phyloP scores from a whole-genome alignment of 1,139 yeast species.

The Saccharomycopsis hybrid region DNA sequence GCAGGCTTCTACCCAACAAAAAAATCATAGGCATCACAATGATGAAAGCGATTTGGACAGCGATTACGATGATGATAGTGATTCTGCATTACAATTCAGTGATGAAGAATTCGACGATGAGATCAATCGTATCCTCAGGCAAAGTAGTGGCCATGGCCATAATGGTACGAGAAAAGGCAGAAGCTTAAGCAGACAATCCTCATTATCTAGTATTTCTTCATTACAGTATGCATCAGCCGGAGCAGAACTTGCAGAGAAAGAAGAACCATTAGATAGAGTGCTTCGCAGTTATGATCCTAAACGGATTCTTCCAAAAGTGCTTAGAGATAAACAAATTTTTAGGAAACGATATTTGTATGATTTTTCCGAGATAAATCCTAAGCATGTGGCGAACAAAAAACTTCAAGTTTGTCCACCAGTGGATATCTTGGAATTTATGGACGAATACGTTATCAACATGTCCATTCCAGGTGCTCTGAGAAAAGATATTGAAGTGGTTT shows the following conservation, averaged over 20 bases:
- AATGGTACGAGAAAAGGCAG: too few species aligned
- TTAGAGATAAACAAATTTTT: background rate
- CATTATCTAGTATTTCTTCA: background rate
- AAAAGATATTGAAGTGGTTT: conserved; percentile 33
- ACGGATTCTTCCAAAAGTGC: background rate
- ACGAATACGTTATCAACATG: conserved; percentile 33
- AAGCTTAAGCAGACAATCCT: conserved; percentile 10
- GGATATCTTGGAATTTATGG: conserved; percentile 32
- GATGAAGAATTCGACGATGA: conserved; percentile 13
- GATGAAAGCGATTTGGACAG: background rate
- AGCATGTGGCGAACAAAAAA: conserved; percentile 2
- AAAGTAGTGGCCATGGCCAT: too few species aligned
- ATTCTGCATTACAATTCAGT: conserved; percentile 5
- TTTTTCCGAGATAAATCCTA: conserved; percentile 5
- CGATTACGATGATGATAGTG: conserved; percentile 2
- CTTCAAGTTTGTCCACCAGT: conserved; percentile 17
- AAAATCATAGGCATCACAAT: conserved; percentile 1
- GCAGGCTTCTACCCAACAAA: background rate
- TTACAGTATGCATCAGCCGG: too few species aligned
- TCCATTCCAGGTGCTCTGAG: conserved; percentile 38
- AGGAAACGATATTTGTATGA: conserved; percentile 15
- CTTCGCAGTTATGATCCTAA: conserved; percentile 3
- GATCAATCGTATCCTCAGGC: conserved; percentile 5
- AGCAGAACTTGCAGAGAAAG: background rate
- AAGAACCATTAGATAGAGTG: conserved; percentile 1